A percentile compares a stretch with the other conserved stretches of the same genome.
Conservation (phyloP, 2,329 filamentous ascomycete genomes). For the Colletotrichum costaricense region DNA sequence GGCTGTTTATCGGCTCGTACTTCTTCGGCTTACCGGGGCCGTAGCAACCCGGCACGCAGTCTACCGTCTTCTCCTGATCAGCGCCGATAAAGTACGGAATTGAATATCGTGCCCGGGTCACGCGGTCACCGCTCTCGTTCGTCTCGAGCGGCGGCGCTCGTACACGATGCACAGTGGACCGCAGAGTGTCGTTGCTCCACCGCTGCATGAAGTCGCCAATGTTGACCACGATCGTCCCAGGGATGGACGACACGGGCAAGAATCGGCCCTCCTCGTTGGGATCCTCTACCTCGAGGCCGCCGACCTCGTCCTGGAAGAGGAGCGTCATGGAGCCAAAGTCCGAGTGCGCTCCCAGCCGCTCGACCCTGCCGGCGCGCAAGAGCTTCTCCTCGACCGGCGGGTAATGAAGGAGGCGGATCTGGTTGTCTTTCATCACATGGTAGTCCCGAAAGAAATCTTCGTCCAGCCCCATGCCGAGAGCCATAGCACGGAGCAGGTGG, state of each 20-base stretch:
- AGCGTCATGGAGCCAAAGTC: conserved; percentile 57
- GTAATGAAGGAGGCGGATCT: conserved; percentile 70
- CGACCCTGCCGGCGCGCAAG: conserved; percentile 39
- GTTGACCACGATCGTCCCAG: conserved; percentile 52
- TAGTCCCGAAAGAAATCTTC: conserved; percentile 44
- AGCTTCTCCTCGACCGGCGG: conserved; percentile 45
- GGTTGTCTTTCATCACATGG: conserved; percentile 68
- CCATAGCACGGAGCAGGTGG: conserved; percentile 57
- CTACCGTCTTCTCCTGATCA: conserved; percentile 60
- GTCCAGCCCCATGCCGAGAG: conserved; percentile 51
- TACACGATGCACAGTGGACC: conserved; percentile 47
- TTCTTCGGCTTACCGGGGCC: conserved; percentile 55
- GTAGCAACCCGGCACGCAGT: conserved; percentile 61
- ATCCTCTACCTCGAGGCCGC: conserved; percentile 59
- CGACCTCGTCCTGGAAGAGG: conserved; percentile 57
- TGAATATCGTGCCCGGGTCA: conserved; percentile 65
- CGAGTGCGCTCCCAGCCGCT: conserved; percentile 42
- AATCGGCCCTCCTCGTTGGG: conserved; percentile 47
- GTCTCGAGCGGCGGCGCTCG: conserved; percentile 32
- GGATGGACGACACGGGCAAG: conserved; percentile 41
- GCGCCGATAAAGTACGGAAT: conserved; percentile 70
- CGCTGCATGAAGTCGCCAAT: conserved; percentile 52
- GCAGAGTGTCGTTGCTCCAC: conserved; percentile 50
- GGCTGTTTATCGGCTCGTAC: conserved; percentile 55
- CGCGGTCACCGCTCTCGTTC: conserved; percentile 43